Evolutionary conservation across 768 basidiomycete species (phyloP), one percentile per base, ranked within the genome.

Genomic region (Baorangia bicolor): DNA sequence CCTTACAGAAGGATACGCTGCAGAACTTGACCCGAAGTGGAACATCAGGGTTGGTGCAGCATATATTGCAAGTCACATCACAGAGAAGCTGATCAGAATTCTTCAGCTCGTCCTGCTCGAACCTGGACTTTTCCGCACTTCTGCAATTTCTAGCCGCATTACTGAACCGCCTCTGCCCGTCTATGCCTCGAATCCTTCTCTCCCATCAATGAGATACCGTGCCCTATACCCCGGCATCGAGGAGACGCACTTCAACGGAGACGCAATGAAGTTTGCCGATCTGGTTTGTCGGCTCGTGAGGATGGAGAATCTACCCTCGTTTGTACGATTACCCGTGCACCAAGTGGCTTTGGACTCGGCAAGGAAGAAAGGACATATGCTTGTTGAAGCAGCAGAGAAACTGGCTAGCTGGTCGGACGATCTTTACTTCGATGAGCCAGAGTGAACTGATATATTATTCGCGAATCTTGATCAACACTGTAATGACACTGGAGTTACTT

Each of bases 1-100:
- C 4, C 55, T 74, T 21, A 68, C 66, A 3, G 69, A 75, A 47
- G 60, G 65, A 5, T 64, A 73, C 5, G 65, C 59, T 23, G 46
- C 51, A 49, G 73, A 74, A 39, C 62, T 74, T 12, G 70, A 74
- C 43, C 74, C 74, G 2, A 59, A 51, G 9, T 74, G 74, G 74
- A 67, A 72, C 56, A 73, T 74, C 60, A 75, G 63, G 58, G 73
- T 70, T 35, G 20, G 63, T 56, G 21, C 16, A 8, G n/a, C 41
- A 30, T 25, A 33, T 2, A 5, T 20, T 40, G 11, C 12, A 27
- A 28, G 2, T 28, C 23, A 12, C 25, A 23, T 28, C n/a, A n/a
- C 20, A 14, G 10, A 54, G 28, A 20, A 11, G 34, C 31, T 59
- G 50, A 61, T 20, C 16, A 14, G 11, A 16, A 31, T 27, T 30